A percentile compares a stretch with the other conserved stretches of the same genome.
Conservation (phyloP, 371 early-diverging fungal genomes). For the Rhizopus sp. region DNA sequence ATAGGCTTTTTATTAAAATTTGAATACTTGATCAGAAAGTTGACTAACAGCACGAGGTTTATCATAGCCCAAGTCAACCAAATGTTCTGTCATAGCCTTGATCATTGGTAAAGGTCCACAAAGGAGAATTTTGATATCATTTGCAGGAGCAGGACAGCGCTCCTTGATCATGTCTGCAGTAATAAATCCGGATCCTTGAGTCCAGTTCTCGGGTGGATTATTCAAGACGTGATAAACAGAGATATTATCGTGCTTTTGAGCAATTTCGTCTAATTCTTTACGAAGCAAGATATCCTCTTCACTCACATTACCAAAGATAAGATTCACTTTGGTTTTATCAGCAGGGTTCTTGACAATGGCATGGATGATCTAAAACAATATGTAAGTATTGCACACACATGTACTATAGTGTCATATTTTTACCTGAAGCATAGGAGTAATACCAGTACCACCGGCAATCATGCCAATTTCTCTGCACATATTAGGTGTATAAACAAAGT, state of each 20-base stretch:
- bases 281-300: slow-evolving; percentile 88
- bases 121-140: slow-evolving; percentile 85
- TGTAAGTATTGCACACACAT: neutral
- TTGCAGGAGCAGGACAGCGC: slow-evolving; percentile 75
- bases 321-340: slow-evolving; percentile 80
- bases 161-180: slow-evolving; percentile 79
- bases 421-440: slow-evolving; percentile 86
- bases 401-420: neutral
- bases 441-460: slow-evolving; percentile 94
- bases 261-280: slow-evolving; percentile 82
- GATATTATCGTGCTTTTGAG: slow-evolving; percentile 77
- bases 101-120: slow-evolving; percentile 97
- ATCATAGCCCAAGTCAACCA: slow-evolving; percentile 72
- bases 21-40: slow-evolving; percentile 66
- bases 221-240: slow-evolving; percentile 86
- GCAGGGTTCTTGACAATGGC: slow-evolving; percentile 82
- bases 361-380: slow-evolving; percentile 65
- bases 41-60: slow-evolving; percentile 83
- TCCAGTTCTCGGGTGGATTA: slow-evolving; percentile 83
- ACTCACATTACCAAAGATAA: slow-evolving; percentile 92
- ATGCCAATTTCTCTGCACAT: slow-evolving; percentile 82
- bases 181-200: slow-evolving; percentile 86
- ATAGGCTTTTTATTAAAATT: slow-evolving; percentile 12
- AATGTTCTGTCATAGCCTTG: slow-evolving; percentile 77
- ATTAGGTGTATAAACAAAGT: slow-evolving; percentile 81